A percentile compares a stretch with the other conserved stretches of the same genome.
Evolutionary conservation across 352 stramenopile species (phyloP).

Genomic region (Globisporangium canariense): DNA sequence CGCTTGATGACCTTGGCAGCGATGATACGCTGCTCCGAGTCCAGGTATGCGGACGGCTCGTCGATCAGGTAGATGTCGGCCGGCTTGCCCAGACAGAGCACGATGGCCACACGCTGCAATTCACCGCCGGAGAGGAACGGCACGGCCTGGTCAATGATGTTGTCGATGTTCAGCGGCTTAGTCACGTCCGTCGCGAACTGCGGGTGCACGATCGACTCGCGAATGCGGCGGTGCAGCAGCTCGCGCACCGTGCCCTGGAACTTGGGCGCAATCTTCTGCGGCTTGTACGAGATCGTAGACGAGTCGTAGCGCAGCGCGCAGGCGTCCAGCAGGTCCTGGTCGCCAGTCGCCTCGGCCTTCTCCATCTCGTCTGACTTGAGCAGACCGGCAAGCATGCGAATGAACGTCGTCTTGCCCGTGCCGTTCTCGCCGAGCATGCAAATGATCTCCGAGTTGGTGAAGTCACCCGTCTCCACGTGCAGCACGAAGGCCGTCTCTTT

Average conservation of each 20-base stretch:
- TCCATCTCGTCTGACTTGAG: conserved; percentile 98
- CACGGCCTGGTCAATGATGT: conserved; percentile 98
- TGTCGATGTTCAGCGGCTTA: conserved; percentile 97
- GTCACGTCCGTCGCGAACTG: conserved; percentile 99
- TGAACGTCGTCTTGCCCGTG: conserved; percentile 99
- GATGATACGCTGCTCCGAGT: conserved; percentile 99
- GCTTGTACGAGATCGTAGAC: conserved; percentile 96
- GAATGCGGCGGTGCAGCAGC: conserved; percentile 97
- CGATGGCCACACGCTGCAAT: conserved; percentile 98
- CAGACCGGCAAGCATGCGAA: conserved; percentile 98
- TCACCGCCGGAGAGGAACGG: conserved; percentile 98
- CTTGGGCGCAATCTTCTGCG: conserved; percentile 97
- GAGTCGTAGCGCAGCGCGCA: conserved; percentile 81
- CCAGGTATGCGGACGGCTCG: conserved; percentile 98
- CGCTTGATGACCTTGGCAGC: conserved; percentile 99
- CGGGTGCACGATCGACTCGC: conserved; percentile 96
- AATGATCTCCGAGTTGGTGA: conserved; percentile 99
- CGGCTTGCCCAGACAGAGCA: conserved; percentile 96
- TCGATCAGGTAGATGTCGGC: conserved; percentile 99
- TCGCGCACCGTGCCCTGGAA: conserved; percentile 96
- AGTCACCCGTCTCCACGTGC: conserved; percentile 96
- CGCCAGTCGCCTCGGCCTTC: conserved; percentile 61
- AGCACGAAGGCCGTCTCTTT: conserved; percentile 95
- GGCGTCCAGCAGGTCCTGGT: conserved; percentile 70
- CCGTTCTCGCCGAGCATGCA: conserved; percentile 99